Evolutionary conservation across 176 grass and related monocot species (phyloP), one percentile per base, ranked within the genome.

Genomic region (Secale cereale): DNA sequence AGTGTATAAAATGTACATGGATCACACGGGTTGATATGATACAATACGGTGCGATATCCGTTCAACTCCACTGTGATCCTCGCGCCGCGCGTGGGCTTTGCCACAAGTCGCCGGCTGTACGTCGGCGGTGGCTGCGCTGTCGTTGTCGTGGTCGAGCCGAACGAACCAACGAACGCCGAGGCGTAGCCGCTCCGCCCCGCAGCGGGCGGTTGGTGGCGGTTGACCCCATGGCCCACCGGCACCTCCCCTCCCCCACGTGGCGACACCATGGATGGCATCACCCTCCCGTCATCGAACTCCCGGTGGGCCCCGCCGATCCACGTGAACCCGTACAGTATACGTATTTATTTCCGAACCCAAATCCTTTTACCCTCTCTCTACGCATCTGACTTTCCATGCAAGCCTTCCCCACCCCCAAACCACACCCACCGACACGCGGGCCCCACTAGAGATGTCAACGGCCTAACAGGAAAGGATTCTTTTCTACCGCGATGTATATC

Each of bases 221-320:
- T 74, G 40, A 48, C 71, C 70, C 3, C 29, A 46, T 17, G n/a
- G 23, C 52, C 50, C 8, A 56, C 50, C 17, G 15, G 40, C 29
- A 45, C 12, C 45, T 19, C 35, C 0, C 25, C 23, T 27, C 52
- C 19, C 19, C 77, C 79, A 48, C 30, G 65, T 70, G 80, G 22
- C 13, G 3, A 20, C 8, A 28, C 29, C 79, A 54, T 2, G 52
- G 19, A 36, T 25, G 41, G 7, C 71, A 30, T 70, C 63, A n/a
- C 71, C 59, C 79, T 29, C 31, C 19, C 22, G 59, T 83, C 67
- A 79, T 37, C 76, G 80, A 87, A 69, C 81, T 87, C 30, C 16
- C 3, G 5, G 12, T 6, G 76, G 89, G 81, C 13, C 76, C 59
- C 27, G 19, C 17, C 8, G 0, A 6, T 76, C 76, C 76, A 80